Evolutionary conservation across 208 protist genomes (phyloP).

Genomic region (Leishmania amazonensis): DNA sequence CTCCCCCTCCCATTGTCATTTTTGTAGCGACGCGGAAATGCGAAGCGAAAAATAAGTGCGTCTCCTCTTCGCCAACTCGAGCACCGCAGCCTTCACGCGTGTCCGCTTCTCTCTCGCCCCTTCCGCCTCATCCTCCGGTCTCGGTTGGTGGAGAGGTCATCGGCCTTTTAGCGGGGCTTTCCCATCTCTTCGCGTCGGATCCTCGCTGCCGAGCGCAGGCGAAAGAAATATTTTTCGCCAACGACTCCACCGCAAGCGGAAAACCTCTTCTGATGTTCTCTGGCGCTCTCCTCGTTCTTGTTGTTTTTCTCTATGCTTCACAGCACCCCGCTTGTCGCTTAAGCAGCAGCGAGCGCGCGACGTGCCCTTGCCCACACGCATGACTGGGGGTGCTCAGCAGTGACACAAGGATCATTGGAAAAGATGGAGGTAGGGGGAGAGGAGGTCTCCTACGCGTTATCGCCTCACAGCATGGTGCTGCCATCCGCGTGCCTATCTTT

Average conservation of each 20-base stretch:
- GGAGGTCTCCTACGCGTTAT: background rate
- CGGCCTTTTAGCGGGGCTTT: background rate
- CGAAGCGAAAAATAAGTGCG: background rate
- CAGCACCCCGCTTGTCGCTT: no score
- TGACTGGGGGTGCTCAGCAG: background rate
- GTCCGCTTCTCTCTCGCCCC: background rate
- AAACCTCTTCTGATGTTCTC: background rate
- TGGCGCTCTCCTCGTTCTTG: background rate
- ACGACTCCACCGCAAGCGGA: background rate
- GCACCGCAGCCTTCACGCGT: background rate
- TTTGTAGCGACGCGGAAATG: background rate
- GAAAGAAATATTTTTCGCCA: background rate
- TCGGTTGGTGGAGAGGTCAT: background rate
- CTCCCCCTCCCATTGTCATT: background rate
- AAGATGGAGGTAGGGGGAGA: background rate
- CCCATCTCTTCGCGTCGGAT: background rate
- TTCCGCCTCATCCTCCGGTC: background rate
- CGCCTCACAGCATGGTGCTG: background rate
- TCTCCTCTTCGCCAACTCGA: background rate
- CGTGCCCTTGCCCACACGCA: background rate
- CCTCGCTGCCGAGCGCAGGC: background rate
- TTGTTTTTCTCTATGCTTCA: background rate
- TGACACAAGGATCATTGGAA: background rate
- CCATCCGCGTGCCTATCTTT: background rate
- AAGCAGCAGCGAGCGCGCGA: background rate